Base-by-base conservation (phyloP, 2,329 filamentous ascomycete genomes). In the Epichloe bromicola region DNA sequence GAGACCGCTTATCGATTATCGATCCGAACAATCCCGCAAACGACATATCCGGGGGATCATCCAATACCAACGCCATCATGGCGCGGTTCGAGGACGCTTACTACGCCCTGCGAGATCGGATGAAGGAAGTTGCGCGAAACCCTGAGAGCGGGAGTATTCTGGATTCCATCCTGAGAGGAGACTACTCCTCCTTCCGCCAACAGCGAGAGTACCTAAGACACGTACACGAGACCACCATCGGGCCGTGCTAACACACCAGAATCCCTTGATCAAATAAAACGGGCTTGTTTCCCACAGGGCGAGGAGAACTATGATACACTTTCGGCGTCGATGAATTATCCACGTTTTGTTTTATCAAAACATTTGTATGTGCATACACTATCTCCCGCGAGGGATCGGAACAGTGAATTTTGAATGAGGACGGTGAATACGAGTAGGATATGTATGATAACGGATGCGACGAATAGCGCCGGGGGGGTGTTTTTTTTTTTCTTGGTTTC, bases 41-140 rank as follows among this genome's bases (percentile, higher is more conserved):
- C 64, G 93, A 98, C 61, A 93, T 98, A 26, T 84, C 93, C 0
- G 89, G 89, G 90, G 90, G 90, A 90, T 93, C 89, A 0, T 76
- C 73, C 44, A 85, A 87, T 57, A 86, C 85, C 7, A 57, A 67
- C 0, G 71, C 78, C 8, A 86, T 96, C 46, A 71, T 87, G 56
- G 63, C 72, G n/a, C 73, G 75, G 12, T 97, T 98, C 64, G 70
- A 76, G 1, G 69, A 80, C 2, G 86, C 86, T 0, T 78, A 82
- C 60, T 60, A 71, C 10, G 64, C 65, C 2, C 67, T 95, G 15
- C 70, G 74, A 45, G 64, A 75, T 3, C 75, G 78, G 34, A 82
- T 91, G 74, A 62, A 60, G 11, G 64, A 76, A 4, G 61, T 86
- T 2, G 64, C 69, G 0, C 58, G 62, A 10, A 59, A 64, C 8